Evolutionary conservation across 108 stramenopile genomes (phyloP), one percentile per base, ranked within the genome.

Genomic region (Skeletonema grethae): DNA sequence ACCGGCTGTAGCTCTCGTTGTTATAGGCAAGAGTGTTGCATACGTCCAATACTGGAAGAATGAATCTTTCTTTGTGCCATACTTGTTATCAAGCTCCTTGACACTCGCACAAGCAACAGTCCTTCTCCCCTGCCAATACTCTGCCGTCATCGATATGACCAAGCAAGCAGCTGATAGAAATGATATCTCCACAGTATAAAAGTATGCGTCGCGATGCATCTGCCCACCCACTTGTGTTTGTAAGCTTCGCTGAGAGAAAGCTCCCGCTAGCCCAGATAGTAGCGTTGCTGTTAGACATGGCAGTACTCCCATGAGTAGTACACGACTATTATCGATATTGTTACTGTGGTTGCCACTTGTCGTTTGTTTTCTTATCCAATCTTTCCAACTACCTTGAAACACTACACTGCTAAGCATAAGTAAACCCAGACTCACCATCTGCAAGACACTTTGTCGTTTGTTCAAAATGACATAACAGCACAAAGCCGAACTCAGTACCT

Each of bases 401-500:
- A 87, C 76, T 0, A 92, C n/a, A 13, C 91, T 86, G 5, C 92
- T 85, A 11, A 57, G 55, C 38, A 93, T 73, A 1, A 97, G 77
- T 43, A 97, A 57, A 18, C 72, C 67, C 50, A 97, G 65, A n/a
- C 93, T 84, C 0, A 84, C 38, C 35, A 95, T 66, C 74, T 97
- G 97, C 13, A 85, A 22, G 3, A 20, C 35, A 28, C 93, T 87
- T 74, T 93, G 94, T 57, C 24, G 55, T 55, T 80, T 69, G 31
- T 90, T 89, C 85, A 96, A 76, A 20, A 97, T 65, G 10, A 96
- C 32, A 65, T 77, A 97, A 59, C 95, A 94, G 60, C 90, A 95
- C 4, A 97, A 67, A 56, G 97, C 97, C 25, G 97, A 93, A 28
- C 81, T 78, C 16, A 97, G 45, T n/a, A 92, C 94, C 84, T 97